phyloP scores from a whole-genome alignment of 305 asterid genomes.

The Ilex paraguariensis region DNA sequence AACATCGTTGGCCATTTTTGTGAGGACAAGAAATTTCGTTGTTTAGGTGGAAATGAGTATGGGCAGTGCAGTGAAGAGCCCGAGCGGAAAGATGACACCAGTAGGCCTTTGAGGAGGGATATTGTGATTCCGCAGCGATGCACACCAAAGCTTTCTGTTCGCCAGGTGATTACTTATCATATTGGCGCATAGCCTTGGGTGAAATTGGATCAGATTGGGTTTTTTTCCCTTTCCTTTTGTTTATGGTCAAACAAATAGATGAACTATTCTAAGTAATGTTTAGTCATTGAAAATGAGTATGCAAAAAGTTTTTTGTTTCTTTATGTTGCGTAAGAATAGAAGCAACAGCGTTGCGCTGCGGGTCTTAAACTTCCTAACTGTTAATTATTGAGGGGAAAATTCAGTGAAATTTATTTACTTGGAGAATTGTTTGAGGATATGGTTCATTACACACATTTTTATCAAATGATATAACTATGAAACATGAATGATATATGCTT shows the following conservation, averaged over 20 bases:
- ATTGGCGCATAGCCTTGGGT: constrained; percentile 3
- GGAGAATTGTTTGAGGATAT: too few species aligned
- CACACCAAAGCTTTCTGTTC: constrained; percentile 86
- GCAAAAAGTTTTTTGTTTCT: neutral
- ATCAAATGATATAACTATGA: too few species aligned
- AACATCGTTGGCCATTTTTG: too few species aligned
- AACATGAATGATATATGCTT: too few species aligned
- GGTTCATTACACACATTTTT: too few species aligned
- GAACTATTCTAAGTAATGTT: too few species aligned
- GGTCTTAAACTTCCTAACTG: neutral
- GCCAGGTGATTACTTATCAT: constrained; percentile 54
- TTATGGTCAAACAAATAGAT: too few species aligned
- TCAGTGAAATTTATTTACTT: too few species aligned
- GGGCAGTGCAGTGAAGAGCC: constrained; percentile 99
- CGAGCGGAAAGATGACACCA: constrained; percentile 88
- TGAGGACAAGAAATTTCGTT: neutral
- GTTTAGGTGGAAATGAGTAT: constrained; percentile 94
- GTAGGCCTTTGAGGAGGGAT: constrained; percentile 86
- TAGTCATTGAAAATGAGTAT: neutral
- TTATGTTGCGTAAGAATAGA: neutral
- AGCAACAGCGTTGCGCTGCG: neutral
- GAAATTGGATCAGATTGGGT: too few species aligned
- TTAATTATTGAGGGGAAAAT: neutral
- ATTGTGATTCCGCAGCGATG: constrained; percentile 89
- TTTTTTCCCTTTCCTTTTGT: too few species aligned